Percentiles rank a stretch among this genome's conserved stretches.
Evolutionary conservation across 2,329 filamentous ascomycete species (phyloP).

Genomic region (Penicillium sp.): DNA sequence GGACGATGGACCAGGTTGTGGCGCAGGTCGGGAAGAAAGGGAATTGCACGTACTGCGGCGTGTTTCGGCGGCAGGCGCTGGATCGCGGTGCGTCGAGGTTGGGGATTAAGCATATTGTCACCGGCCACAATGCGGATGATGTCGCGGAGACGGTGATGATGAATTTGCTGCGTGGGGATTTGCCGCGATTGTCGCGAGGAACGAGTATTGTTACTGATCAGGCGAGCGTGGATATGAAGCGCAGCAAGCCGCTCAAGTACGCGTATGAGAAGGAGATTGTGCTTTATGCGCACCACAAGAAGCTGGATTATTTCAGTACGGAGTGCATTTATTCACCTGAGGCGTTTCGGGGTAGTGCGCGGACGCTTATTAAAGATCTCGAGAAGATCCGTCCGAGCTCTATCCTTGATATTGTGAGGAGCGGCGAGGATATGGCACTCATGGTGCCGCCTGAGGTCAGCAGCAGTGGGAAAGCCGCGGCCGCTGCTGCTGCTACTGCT

Average conservation of each 20-base stretch:
- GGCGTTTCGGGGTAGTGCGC: conserved; percentile 87
- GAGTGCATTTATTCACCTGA: conserved; percentile 98
- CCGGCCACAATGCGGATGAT: conserved; percentile 96
- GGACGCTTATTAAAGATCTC: conserved; percentile 89
- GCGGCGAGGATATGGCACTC: conserved; percentile 91
- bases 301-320: conserved; percentile 95
- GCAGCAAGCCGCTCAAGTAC: conserved; percentile 96
- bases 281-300: conserved; percentile 93
- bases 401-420: conserved; percentile 89
- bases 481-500: conserved; percentile 25
- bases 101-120: conserved; percentile 88
- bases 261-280: conserved; percentile 99
- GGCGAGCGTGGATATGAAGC: conserved; percentile 78
- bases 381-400: conserved; percentile 91
- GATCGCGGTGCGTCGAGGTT: conserved; percentile 87
- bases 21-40: conserved; percentile 95
- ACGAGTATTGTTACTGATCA: conserved; percentile 84
- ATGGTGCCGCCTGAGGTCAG: conserved; percentile 64
- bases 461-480: conserved; percentile 24
- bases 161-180: conserved; percentile 88
- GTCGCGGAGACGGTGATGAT: conserved; percentile 96
- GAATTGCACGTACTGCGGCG: conserved; percentile 98
- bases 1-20: conserved; percentile 99
- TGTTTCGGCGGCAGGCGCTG: conserved; percentile 89
- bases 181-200: conserved; percentile 79